Base-by-base conservation (phyloP, 371 early-diverging fungal genomes). In the Syncephalastrum racemosum region DNA sequence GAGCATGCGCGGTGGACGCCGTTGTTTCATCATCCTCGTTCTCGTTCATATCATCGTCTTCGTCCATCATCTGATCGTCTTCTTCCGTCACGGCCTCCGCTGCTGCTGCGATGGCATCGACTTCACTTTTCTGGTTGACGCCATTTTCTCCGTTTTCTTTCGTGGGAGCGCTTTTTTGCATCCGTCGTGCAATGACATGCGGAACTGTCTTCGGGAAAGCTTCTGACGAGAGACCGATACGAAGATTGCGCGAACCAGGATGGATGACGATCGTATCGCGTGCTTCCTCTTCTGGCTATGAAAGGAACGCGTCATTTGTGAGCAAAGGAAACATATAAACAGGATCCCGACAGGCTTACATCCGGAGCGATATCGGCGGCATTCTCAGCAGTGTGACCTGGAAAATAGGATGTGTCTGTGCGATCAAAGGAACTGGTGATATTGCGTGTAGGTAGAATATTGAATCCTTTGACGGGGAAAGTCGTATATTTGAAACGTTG, bases 221-320 rank as follows among this genome's bases (percentile, higher is more conserved):
- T 54, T 95, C 93, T 4, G 89, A 86, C 3, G 92, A 90, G 15
- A 82, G 70, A 6, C 94, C 94, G 15, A 94, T 81, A 46, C 91
- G 81, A 44, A 93, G 69, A 62, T 83, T 82, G 46, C 87, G 79
- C 47, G 94, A 94, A 24, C 95, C 95, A 10, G 94, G 90, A 47
- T 95, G 93, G 49, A 95, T 87, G 5, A 95, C 83, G 43, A 94
- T 84, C 14, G 90, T 85, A 53, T 88, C 80, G 27, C 60, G 62
- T 64, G 72, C 71, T 59, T 80, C 81, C 56, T 73, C 72, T 18
- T 73, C 74, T 20, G 77, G 59, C 76, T 77, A 65, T 4, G 4
- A 41, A 13, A 36, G 41, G 24, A 27, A 25, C 39, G 36, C 36
- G 36, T 31, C 10, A 5, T 16, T 27, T 15, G 48, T 42, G 44